Conservation (phyloP, 23 red algal genomes). For the Gracilaria gracilis region DNA sequence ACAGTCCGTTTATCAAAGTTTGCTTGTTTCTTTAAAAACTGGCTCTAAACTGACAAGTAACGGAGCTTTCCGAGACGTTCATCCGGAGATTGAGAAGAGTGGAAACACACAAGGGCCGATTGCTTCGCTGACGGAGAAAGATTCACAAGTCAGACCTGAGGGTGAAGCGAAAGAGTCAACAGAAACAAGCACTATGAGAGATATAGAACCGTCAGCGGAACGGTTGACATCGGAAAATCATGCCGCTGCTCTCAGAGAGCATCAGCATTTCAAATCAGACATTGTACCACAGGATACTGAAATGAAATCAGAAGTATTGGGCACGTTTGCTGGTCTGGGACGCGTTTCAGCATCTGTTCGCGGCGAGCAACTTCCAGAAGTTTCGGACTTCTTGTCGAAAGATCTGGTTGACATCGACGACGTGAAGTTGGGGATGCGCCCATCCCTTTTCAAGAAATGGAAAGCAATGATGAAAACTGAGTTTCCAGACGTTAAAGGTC, state of each 20-base stretch:
- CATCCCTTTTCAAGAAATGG: slow-evolving; percentile 26
- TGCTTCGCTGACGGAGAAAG: not conserved
- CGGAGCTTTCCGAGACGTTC: not conserved
- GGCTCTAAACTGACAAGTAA: not conserved
- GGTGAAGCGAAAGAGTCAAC: not conserved
- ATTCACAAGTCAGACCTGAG: not conserved
- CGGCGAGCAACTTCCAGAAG: not conserved
- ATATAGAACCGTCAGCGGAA: not conserved
- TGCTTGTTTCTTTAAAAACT: slow-evolving; percentile 3
- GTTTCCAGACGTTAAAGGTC: not conserved
- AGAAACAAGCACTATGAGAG: not conserved
- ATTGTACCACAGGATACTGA: slow-evolving; percentile 17
- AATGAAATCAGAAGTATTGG: not conserved
- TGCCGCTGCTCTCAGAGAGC: slow-evolving; percentile 47
- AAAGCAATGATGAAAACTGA: not conserved
- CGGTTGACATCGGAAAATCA: slow-evolving; percentile 22
- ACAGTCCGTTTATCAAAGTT: slow-evolving; percentile 3
- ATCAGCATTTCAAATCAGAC: slow-evolving; percentile 44
- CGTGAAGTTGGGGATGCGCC: slow-evolving; percentile 29
- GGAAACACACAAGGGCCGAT: not conserved
- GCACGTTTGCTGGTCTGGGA: slow-evolving; percentile 4
- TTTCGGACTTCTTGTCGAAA: not conserved
- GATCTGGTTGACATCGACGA: slow-evolving; percentile 1
- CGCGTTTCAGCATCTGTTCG: slow-evolving; percentile 28
- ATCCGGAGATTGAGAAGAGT: not conserved